Base-by-base conservation (phyloP, 345 rosid genomes). In the Euphorbia peplus region DNA sequence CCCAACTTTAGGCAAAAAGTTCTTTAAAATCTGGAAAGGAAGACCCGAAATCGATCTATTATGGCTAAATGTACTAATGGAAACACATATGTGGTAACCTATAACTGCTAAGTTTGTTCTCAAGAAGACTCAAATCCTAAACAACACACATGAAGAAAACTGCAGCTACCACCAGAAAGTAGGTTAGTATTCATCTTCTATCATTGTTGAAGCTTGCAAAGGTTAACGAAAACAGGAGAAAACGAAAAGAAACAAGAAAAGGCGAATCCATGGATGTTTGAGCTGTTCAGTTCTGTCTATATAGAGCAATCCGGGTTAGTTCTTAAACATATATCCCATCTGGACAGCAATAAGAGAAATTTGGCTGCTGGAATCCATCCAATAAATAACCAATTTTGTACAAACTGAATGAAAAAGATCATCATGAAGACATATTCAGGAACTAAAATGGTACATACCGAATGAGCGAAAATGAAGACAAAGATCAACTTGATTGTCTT, bases 401-500 rank as follows among this genome's bases (percentile, higher is more conserved):
- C n/a, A n/a, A n/a, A n/a, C n/a, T n/a, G n/a, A n/a, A n/a, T n/a
- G n/a, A n/a, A n/a, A n/a, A n/a, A n/a, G n/a, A n/a, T n/a, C n/a
- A n/a, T n/a, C n/a, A n/a, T n/a, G n/a, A n/a, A n/a, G n/a, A n/a
- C n/a, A n/a, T n/a, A n/a, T n/a, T n/a, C n/a, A n/a, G 46, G 32
- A 41, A 41, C 46, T 56, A 30, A 10, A 25, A 39, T 39, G 52
- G 72, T 59, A 29, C 54, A 26, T 21, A 41, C 26, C 22, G 30
- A 47, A 70, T 16, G 15, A 28, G 51, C 44, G 37, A 8, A 35
- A 14, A 24, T 12, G n/a, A 41, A 29, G 35, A 29, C 48, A 37
- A 63, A 12, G 26, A 37, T n/a, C n/a, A n/a, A n/a, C n/a, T 53
- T 80, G 73, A 73, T 24, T 78, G 82, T 78, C 72, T 79, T 70